These are phyloP conservation scores for Capsicum pubescens DNA, from an alignment of 257 asterid genomes.

Conservation along the genomic window DNA sequence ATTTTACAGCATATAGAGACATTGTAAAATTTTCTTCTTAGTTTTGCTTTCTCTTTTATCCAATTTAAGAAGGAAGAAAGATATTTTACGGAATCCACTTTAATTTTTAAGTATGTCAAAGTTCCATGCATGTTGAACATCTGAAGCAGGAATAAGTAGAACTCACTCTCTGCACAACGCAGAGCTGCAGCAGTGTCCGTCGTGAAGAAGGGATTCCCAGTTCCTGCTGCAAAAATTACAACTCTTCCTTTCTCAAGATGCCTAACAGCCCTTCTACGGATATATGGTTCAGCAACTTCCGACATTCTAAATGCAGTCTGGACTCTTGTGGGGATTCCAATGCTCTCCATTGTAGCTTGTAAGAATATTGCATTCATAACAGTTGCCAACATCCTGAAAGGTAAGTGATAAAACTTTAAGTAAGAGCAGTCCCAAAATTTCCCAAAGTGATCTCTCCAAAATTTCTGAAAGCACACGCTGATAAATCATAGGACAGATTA, in stretches of 20 bases:
- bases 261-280: slow-evolving; percentile 91
- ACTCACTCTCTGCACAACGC: slow-evolving; percentile 95
- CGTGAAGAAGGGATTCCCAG: slow-evolving; percentile 99
- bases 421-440: not conserved
- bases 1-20: not conserved
- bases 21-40: not conserved
- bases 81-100: not conserved
- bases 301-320: slow-evolving; percentile 99
- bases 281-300: slow-evolving; percentile 98
- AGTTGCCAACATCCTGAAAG: slow-evolving; percentile 93
- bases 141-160: slow-evolving; percentile 25
- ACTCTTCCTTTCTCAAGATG: slow-evolving; percentile 98
- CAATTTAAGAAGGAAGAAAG: not conserved
- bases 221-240: slow-evolving; percentile 96
- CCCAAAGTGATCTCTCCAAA: slow-evolving; percentile 1
- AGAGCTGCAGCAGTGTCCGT: slow-evolving; percentile 99
- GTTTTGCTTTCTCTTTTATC: slow-evolving; percentile 3
- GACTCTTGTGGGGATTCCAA: slow-evolving; percentile 97
- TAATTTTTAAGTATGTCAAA: slow-evolving; percentile 21
- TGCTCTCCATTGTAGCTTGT: slow-evolving; percentile 98
- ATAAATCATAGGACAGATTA: slow-evolving; percentile 10
- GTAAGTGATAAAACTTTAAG: slow-evolving; percentile 13
- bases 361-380: slow-evolving; percentile 96
- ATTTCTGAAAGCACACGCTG: not conserved
- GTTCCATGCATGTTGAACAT: slow-evolving; percentile 1